Evolutionary conservation across 1,284 basidiomycete species (phyloP).

Genomic region (Apiotrichum veenhuisii): DNA sequence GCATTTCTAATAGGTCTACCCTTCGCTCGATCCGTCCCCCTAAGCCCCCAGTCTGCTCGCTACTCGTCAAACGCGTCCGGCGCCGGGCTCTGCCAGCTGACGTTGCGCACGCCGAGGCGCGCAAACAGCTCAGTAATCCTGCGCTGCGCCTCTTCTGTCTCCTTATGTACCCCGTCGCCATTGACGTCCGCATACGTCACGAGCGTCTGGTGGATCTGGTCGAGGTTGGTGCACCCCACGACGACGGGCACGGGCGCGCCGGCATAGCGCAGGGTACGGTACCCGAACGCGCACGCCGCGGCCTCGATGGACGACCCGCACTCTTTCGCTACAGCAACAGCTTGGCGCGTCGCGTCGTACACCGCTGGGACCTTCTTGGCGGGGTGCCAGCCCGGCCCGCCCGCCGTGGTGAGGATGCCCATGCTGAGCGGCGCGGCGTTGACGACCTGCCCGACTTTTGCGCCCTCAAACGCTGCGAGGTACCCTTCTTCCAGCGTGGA

Average conservation of each 20-base stretch:
- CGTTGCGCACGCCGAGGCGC: slow-evolving; percentile 57
- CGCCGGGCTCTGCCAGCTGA: slow-evolving; percentile 37
- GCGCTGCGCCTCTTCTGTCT: no score
- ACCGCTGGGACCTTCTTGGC: slow-evolving; percentile 49
- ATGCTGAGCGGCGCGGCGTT: slow-evolving; percentile 88
- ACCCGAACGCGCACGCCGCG: slow-evolving; percentile 70
- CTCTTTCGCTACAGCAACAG: slow-evolving; percentile 22
- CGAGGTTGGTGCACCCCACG: slow-evolving; percentile 64
- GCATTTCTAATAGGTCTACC: no score
- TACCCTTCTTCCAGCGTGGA: slow-evolving; percentile 60
- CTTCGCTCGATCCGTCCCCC: no score
- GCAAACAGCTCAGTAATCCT: no score
- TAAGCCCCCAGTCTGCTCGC: no score
- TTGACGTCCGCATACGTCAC: slow-evolving; percentile 63
- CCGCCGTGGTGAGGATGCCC: slow-evolving; percentile 70
- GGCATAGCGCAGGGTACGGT: slow-evolving; percentile 51
- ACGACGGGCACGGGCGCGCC: slow-evolving; percentile 60
- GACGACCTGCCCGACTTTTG: slow-evolving; percentile 66
- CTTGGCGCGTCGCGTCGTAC: slow-evolving; percentile 25
- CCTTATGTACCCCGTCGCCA: no score
- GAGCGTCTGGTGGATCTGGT: slow-evolving; percentile 71
- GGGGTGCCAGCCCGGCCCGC: slow-evolving; percentile 79
- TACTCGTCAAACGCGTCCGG: slow-evolving; percentile 7
- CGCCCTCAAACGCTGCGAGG: slow-evolving; percentile 59
- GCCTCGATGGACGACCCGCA: slow-evolving; percentile 56